Base-by-base conservation (phyloP, 805 yeast species). In the Cephaloascus albidus region DNA sequence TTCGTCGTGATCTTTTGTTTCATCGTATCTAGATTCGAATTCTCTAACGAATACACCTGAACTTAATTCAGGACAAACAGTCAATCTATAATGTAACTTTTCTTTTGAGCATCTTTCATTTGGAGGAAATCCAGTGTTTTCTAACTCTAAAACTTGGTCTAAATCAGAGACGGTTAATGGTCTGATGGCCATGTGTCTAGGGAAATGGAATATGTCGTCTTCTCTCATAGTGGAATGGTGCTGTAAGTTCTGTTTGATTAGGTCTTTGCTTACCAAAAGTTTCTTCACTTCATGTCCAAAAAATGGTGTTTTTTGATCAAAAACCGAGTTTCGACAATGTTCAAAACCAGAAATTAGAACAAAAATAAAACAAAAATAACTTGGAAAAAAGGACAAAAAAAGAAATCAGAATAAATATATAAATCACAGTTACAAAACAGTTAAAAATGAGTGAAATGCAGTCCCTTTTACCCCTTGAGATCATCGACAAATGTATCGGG, bases 401-500 rank as follows among this genome's bases (percentile, higher is more conserved):
- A n/a, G n/a, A n/a, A n/a, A n/a, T n/a, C n/a, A n/a, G n/a, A n/a
- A n/a, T n/a, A n/a, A n/a, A n/a, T n/a, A 23, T 12, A 23, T 23
- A 6, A 8, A 8, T 23, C 12, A 6, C 28, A 23, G 28, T 12
- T 8, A 10, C 39, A 38, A 18, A 38, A 43, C 31, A 38, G 48
- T 14, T 8, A 23, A 23, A 23, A 12, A 23, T 23, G 28, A 23
- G 28, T 23, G 28, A 23, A 23, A 55, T 23, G 12, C 28, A 23
- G 28, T 23, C 28, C 12, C 28, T 72, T 12, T 65, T 83, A 37
- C 96, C 96, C 4, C 65, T 88, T 44, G 97, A 89, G 58, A 74
- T 87, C 38, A 84, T 90, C 32, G 97, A 93, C 59, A 82, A 80
- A 58, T 79, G 89, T 44, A 78, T 90, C 31, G 96, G 95, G 15